Percentiles rank a stretch among this genome's conserved stretches.
Evolutionary conservation across 2,329 filamentous ascomycete species (phyloP).

Genomic region (Fusarium heterosporum): DNA sequence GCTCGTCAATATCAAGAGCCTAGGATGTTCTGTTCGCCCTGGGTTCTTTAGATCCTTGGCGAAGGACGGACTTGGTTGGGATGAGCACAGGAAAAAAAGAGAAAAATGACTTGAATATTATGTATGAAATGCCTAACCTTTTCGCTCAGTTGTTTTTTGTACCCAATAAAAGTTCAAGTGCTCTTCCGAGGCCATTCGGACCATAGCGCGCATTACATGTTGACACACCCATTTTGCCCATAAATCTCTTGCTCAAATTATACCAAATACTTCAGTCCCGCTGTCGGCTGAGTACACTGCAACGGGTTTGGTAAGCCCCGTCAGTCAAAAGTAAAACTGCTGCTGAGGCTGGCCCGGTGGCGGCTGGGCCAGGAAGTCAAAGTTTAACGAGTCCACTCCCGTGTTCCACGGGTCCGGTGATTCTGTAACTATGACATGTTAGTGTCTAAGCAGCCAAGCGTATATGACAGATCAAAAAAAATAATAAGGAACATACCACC

Average conservation of each 20-base stretch:
- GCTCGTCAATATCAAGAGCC: background rate
- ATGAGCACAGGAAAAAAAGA: slow-evolving; percentile 13
- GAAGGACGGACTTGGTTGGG: background rate
- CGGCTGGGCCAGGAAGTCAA: slow-evolving; percentile 70
- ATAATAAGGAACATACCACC: slow-evolving; percentile 63
- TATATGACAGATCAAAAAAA: slow-evolving; percentile 1
- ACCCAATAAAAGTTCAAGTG: slow-evolving; percentile 22
- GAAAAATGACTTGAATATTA: slow-evolving; percentile 35
- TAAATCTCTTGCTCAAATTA: background rate
- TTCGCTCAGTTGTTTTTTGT: slow-evolving; percentile 17
- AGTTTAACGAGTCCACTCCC: slow-evolving; percentile 67
- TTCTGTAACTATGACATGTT: slow-evolving; percentile 55
- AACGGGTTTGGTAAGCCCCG: background rate
- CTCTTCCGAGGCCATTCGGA: slow-evolving; percentile 11
- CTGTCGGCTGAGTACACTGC: background rate
- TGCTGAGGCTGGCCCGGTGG: slow-evolving; percentile 69
- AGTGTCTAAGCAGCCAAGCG: slow-evolving; percentile 14
- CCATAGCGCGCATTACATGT: slow-evolving; percentile 16
- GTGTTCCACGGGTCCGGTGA: slow-evolving; percentile 70
- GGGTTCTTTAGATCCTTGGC: background rate
- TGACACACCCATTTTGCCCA: slow-evolving; percentile 17
- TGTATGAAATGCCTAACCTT: slow-evolving; percentile 20
- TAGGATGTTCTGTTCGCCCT: background rate
- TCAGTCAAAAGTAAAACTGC: slow-evolving; percentile 66
- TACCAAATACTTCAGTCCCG: background rate